These are phyloP conservation scores for Solanum phureja DNA, from an alignment of 257 asterid genomes.

Conservation along the genomic window DNA sequence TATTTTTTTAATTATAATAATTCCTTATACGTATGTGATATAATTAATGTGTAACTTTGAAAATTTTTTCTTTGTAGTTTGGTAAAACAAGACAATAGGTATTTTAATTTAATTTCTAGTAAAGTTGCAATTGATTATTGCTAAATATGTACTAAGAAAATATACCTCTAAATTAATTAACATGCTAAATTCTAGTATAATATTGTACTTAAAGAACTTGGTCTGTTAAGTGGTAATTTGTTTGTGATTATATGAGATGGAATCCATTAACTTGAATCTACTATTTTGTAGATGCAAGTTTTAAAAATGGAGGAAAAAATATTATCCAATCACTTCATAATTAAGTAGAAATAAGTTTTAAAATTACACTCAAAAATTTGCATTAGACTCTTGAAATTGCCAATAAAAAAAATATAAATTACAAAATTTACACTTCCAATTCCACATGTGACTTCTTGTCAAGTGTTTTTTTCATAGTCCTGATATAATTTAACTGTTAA, in stretches of 20 bases:
- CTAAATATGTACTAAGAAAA: neutral
- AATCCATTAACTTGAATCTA: neutral
- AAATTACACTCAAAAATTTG: too few relatives aligned
- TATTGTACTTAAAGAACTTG: neutral
- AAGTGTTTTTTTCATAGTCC: too few relatives aligned
- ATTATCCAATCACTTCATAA: too few relatives aligned
- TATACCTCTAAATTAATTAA: neutral
- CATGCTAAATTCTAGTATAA: neutral
- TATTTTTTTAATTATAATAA: too few relatives aligned
- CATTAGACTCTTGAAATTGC: too few relatives aligned
- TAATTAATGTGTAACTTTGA: neutral
- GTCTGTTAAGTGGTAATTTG: neutral
- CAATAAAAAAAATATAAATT: too few relatives aligned
- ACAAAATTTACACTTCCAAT: too few relatives aligned
- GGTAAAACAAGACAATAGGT: neutral
- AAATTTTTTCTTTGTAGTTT: neutral
- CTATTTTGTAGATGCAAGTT: neutral
- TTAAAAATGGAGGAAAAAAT: neutral
- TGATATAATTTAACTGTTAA: too few relatives aligned
- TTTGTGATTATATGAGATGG: neutral
- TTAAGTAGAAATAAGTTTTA: too few relatives aligned
- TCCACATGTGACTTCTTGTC: too few relatives aligned
- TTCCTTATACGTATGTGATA: neutral
- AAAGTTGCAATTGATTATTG: neutral
- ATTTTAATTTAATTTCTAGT: neutral